A percentile compares a stretch with the other conserved stretches of the same genome.
Evolutionary conservation across 306 rosid genomes (phyloP).

Genomic region (Dicorynia guianensis): DNA sequence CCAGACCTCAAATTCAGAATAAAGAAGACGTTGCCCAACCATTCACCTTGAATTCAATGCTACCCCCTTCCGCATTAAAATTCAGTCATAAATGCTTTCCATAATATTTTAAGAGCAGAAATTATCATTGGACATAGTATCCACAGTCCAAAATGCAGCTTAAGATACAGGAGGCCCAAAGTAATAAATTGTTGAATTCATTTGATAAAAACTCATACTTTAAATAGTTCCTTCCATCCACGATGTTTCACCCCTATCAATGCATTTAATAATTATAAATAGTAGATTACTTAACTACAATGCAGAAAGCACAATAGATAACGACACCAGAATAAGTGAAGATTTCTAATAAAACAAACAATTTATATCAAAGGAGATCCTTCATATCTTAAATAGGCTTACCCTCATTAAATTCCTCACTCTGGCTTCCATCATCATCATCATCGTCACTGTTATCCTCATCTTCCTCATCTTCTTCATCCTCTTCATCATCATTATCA

Average conservation of each 20-base stretch:
- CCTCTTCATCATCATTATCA: conserved; percentile 51
- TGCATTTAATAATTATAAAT: conserved; percentile 18
- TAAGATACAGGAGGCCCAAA: conserved; percentile 21
- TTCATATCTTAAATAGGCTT: conserved; percentile 32
- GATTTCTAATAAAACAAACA: conserved; percentile 33
- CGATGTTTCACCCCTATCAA: conserved; percentile 28
- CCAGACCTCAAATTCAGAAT: not conserved
- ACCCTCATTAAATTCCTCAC: conserved; percentile 80
- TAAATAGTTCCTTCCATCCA: conserved; percentile 15
- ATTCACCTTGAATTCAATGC: conserved; percentile 6
- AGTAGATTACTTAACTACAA: conserved; percentile 15
- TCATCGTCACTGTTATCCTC: too few relatives aligned
- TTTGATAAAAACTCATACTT: conserved; percentile 8
- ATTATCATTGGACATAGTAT: not conserved
- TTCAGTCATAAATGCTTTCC: not conserved
- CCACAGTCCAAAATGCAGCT: conserved; percentile 20
- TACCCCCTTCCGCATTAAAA: not conserved
- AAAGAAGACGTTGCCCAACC: conserved; percentile 24
- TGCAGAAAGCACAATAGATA: conserved; percentile 17
- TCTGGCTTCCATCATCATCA: conserved; percentile 62
- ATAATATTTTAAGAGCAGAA: not conserved
- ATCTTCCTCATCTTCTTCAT: conserved; percentile 48
- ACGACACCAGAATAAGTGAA: conserved; percentile 17
- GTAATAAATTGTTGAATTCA: conserved; percentile 7
- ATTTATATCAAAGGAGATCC: conserved; percentile 16